Base-by-base conservation (phyloP, 306 rosid species). In the Trichosanthes cucumerina region DNA sequence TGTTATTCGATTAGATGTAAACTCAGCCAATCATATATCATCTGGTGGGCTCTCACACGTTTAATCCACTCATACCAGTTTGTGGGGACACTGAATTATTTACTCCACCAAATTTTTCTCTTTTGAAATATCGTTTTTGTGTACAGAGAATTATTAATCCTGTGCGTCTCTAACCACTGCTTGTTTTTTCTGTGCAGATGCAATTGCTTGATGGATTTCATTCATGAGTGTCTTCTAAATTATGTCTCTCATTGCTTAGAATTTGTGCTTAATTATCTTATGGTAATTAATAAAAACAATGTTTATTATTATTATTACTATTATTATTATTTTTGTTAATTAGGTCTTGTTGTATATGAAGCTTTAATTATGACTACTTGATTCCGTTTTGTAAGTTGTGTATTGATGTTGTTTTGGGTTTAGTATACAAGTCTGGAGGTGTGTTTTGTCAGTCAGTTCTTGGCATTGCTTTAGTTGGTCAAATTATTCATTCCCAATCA, bases 1-100 rank as follows among this genome's bases (percentile, higher is more conserved):
- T 81, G 70, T 81, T 84, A 84, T 78, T 80, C 71, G 49, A 75
- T 78, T 26, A 79, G 74, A 75, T 56, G 71, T 41, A 41, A 26
- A 70, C 76, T n/a, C 38, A 46, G 39, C 43, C 41, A 33, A 63
- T 23, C 31, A 57, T 57, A 15, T 31, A 15, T 47, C 26, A n/a
- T 72, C 33, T 47, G 23, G 21, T 26, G 41, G 57, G 43, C 12
- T 52, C 58, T 47, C 14, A 14, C 16, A 72, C 18, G 58, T 47
- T 24, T 15, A 15, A 28, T 47, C 54, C 54, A 5, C 26, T 60
- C 38, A 64, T n/a, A 34, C 3, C 38, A 26, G 4, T 62, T 62
- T 33, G 24, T 64, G 21, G 31, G 47, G 49, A 9, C 46, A 9
- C 1, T 64, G 0, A 8, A 39, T 66, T 66, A 19, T 66, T 66